Conservation (phyloP, 352 stramenopile genomes). For the Phytophthora tentaculata region DNA sequence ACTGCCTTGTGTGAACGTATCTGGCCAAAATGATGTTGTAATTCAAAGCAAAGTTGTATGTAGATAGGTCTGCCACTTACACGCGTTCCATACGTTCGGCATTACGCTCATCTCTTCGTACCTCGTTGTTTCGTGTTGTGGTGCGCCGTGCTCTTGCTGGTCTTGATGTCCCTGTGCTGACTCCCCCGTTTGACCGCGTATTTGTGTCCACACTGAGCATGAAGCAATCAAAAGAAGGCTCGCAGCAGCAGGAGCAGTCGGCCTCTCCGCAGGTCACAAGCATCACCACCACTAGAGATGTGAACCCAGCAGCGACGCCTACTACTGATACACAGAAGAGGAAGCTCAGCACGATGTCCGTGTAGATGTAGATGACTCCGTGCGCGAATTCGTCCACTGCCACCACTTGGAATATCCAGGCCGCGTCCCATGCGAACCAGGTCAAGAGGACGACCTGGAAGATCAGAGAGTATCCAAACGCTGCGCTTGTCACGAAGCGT, state of each 20-base stretch:
- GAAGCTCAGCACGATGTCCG: conserved; percentile 49
- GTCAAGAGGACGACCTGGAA: conserved; percentile 48
- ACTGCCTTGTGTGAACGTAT: neutral
- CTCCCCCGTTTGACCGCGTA: neutral
- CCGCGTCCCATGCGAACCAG: conserved; percentile 48
- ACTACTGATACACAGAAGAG: conserved; percentile 32
- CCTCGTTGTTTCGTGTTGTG: neutral
- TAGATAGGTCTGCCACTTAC: too few relatives aligned
- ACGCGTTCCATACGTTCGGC: conserved; percentile 21
- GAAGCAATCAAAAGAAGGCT: too few relatives aligned
- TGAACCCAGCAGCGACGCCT: conserved; percentile 23
- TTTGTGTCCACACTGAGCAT: too few relatives aligned
- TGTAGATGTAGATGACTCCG: conserved; percentile 63
- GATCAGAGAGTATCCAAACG: conserved; percentile 37
- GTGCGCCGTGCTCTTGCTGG: too few relatives aligned
- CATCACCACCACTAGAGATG: conserved; percentile 24
- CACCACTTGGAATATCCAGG: conserved; percentile 50
- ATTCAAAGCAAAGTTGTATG: neutral
- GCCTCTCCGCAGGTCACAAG: conserved; percentile 3
- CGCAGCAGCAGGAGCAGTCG: conserved; percentile 6
- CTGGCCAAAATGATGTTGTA: neutral
- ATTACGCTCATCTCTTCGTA: neutral
- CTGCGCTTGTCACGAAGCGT: conserved; percentile 28
- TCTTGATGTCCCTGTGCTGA: too few relatives aligned
- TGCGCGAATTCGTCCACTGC: conserved; percentile 52